These are phyloP conservation scores for Trichoderma cornu-damae DNA, from an alignment of 2,329 filamentous ascomycete species.

Conservation along the genomic window DNA sequence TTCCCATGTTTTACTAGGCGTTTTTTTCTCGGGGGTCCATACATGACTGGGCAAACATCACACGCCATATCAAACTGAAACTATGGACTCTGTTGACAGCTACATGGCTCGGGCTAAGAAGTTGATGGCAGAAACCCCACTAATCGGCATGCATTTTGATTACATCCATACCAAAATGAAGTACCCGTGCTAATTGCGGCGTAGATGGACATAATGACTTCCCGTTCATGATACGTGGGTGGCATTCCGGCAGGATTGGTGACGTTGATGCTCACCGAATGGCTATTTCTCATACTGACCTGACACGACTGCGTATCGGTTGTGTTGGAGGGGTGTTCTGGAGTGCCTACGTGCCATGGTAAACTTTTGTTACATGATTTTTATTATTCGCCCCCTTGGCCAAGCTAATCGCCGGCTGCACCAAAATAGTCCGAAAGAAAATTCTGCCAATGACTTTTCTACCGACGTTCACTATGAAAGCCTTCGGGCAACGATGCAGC, in stretches of 20 bases:
- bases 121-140: not conserved
- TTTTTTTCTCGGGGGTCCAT: too few species aligned
- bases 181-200: not conserved
- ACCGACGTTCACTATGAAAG: not conserved
- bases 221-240: constrained; percentile 59
- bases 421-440: not conserved
- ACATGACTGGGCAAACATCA: too few species aligned
- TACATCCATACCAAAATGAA: accelerated
- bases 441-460: not conserved
- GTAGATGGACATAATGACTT: constrained; percentile 81
- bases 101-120: not conserved
- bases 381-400: too few species aligned
- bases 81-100: not conserved
- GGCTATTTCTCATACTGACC: constrained; percentile 60
- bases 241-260: constrained; percentile 59
- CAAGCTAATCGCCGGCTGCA: not conserved
- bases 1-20: not conserved
- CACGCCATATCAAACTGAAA: accelerated
- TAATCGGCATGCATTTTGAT: not conserved
- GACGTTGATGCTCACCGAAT: constrained; percentile 58
- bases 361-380: constrained; percentile 32
- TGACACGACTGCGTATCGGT: constrained; percentile 64
- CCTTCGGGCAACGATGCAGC: constrained; percentile 57
- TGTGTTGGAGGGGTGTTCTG: constrained; percentile 74
- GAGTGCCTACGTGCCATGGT: constrained; percentile 74